Evolutionary conservation across 1,139 yeast genomes (phyloP).

Genomic region (Taphrina flavorubra): DNA sequence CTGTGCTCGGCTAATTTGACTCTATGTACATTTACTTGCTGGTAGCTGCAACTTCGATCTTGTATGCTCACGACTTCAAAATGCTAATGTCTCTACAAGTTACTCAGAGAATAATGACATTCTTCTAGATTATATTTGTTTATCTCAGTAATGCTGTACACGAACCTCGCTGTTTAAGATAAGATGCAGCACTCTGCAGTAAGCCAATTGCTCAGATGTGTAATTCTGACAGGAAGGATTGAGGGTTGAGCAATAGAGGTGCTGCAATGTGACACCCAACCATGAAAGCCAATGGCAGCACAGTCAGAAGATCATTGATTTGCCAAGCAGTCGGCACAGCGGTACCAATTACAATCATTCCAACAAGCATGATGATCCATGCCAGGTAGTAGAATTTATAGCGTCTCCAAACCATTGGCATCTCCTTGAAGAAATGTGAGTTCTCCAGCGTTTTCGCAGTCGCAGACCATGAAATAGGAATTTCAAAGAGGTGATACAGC

Average conservation of each 20-base stretch:
- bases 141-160: too few relatives aligned
- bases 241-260: conserved; percentile 33
- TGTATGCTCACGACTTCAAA: too few relatives aligned
- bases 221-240: conserved; percentile 32
- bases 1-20: too few relatives aligned
- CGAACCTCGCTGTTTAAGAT: too few relatives aligned
- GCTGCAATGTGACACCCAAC: conserved; percentile 29
- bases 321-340: conserved; percentile 45
- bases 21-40: too few relatives aligned
- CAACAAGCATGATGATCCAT: conserved; percentile 12
- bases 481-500: conserved; percentile 43
- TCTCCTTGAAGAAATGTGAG: conserved; percentile 45
- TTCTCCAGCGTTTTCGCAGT: conserved; percentile 45
- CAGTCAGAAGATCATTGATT: conserved; percentile 41
- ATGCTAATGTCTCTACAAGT: too few relatives aligned
- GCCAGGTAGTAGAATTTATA: conserved; percentile 26
- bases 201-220: conserved; percentile 9
- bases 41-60: too few relatives aligned
- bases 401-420: conserved; percentile 43
- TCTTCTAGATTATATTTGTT: too few relatives aligned
- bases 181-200: background rate
- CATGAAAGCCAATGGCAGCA: conserved; percentile 31
- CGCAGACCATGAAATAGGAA: conserved; percentile 45
- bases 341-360: conserved; percentile 41
- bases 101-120: too few relatives aligned